These are phyloP conservation scores for Gyromitra esculenta DNA, from an alignment of 2,329 filamentous ascomycete species.

Conservation along the genomic window DNA sequence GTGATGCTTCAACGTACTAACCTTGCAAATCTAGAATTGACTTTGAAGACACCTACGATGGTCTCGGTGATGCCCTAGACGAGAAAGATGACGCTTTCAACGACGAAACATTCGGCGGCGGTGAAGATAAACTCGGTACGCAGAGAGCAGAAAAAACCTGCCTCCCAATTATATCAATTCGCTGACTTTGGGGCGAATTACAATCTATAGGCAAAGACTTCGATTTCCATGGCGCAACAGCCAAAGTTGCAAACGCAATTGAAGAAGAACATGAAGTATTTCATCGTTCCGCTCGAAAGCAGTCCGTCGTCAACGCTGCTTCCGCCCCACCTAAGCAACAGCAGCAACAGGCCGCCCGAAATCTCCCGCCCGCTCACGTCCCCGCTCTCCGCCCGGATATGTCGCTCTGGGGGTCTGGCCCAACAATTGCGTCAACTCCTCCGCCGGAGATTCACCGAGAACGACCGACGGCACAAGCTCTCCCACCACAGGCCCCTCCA, in stretches of 20 bases:
- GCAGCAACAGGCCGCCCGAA: conserved; percentile 67
- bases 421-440: conserved; percentile 48
- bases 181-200: conserved; percentile 17
- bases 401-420: conserved; percentile 78
- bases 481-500: conserved; percentile 33
- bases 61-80: conserved; percentile 86
- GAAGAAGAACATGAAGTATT: conserved; percentile 91
- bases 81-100: conserved; percentile 95
- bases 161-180: background rate
- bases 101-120: conserved; percentile 86
- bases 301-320: conserved; percentile 59
- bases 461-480: conserved; percentile 30
- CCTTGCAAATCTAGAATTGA: conserved; percentile 71
- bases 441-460: conserved; percentile 52
- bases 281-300: conserved; percentile 71
- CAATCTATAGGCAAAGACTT: conserved; percentile 83
- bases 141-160: conserved; percentile 35
- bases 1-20: conserved; percentile 15
- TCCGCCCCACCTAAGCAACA: conserved; percentile 59
- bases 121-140: conserved; percentile 62
- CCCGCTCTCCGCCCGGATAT: conserved; percentile 92
- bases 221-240: conserved; percentile 94
- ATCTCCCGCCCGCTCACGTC: conserved; percentile 78
- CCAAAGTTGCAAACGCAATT: conserved; percentile 83
- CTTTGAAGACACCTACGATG: conserved; percentile 98